Evolutionary conservation across 768 basidiomycete species (phyloP), one percentile per base, ranked within the genome.

Genomic region (Boletellus ananas): DNA sequence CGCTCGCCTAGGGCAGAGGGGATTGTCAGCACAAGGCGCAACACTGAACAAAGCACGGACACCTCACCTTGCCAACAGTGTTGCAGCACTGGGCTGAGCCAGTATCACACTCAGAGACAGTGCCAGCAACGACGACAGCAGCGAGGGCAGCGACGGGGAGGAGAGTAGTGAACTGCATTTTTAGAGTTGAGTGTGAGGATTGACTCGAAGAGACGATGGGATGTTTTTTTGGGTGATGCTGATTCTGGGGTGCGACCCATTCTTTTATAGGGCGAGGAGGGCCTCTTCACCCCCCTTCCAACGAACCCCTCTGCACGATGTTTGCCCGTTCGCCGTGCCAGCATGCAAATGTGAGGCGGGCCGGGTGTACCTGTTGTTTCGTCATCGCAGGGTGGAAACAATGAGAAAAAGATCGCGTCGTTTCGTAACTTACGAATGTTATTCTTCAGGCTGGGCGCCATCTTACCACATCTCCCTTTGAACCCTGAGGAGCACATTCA

Each of bases 11-110:
- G 16, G n/a, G 25, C 23, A 9, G 12, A 11, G n/a, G 34, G 10
- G 0, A 6, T 2, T 0, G 12, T n/a, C 3, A 18, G 34, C 6
- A 17, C 9, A 14, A 23, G 39, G 10, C 18, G 23, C n/a, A 17
- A 17, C 3, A 13, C n/a, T 13, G 13, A 17, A 20, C 4, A 12
- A 6, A 12, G 3, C 14, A 33, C 18, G 1, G 29, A n/a, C 10
- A 10, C 16, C 34, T 35, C 34, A n/a, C 25, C 10, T 16, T 9
- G 4, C 2, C 17, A n/a, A 47, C 41, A 13, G 1, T 41, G 43
- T 56, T 36, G 47, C 60, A 62, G 59, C 60, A 62, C 2, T 34
- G 20, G 0, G 56, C 3, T 2, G 23, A 0, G 21, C 59, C 60
- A 17, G 47, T 56, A 35, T 45, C 34, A 34, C 59, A 60, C 38